A percentile compares a stretch with the other conserved stretches of the same genome.
These are phyloP conservation scores for Vanrija sp. DNA, from an alignment of 1,284 basidiomycete genomes.

Conservation along the genomic window DNA sequence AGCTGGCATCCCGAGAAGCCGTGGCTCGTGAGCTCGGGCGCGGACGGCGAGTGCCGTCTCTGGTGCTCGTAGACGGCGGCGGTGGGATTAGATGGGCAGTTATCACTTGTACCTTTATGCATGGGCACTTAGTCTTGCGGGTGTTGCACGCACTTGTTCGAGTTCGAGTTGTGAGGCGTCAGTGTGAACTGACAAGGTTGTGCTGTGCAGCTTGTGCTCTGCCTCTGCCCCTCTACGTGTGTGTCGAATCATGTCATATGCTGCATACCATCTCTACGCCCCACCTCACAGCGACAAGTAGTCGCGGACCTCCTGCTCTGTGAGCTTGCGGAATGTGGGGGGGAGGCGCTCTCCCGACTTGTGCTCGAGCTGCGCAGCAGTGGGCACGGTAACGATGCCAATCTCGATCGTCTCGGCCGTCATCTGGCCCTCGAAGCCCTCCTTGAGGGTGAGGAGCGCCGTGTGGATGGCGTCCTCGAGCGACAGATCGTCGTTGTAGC, in stretches of 20 bases:
- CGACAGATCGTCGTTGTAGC: conserved; percentile 99
- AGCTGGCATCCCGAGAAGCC: conserved; percentile 86
- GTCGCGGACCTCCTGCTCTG: conserved; percentile 90
- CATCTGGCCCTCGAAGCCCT: conserved; percentile 99
- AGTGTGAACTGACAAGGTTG: not conserved
- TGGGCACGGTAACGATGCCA: conserved; percentile 87
- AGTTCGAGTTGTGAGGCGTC: too few relatives aligned
- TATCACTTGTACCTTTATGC: conserved; percentile 1
- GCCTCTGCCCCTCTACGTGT: not conserved
- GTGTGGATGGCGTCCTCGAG: conserved; percentile 99
- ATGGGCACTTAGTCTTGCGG: not conserved
- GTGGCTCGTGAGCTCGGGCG: conserved; percentile 89
- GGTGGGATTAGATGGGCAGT: not conserved
- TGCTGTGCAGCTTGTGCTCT: not conserved
- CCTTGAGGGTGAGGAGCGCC: conserved; percentile 95
- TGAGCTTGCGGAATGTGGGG: conserved; percentile 87
- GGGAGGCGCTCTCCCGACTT: conserved; percentile 66
- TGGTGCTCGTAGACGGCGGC: conserved; percentile 57
- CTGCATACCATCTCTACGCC: conserved; percentile 3
- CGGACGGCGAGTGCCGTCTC: conserved; percentile 81
- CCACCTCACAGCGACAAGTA: conserved; percentile 59
- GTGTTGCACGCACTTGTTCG: not conserved
- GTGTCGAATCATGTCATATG: not conserved
- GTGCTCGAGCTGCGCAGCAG: conserved; percentile 67
- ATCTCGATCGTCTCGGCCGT: conserved; percentile 99